Evolutionary conservation across 495 filamentous ascomycete species (phyloP).

Genomic region (Annulohypoxylon nitens): DNA sequence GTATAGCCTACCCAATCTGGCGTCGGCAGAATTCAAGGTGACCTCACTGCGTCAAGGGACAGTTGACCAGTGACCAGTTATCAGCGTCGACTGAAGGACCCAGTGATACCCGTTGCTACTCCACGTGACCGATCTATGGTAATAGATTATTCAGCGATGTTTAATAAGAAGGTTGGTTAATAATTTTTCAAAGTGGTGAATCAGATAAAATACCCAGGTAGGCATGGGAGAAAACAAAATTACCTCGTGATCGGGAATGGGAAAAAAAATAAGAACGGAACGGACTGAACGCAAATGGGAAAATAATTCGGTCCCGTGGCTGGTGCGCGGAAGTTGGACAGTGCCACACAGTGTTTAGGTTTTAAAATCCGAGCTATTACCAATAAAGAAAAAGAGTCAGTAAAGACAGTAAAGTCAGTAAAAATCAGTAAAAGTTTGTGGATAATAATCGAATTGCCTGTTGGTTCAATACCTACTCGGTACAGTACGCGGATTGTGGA

Average conservation of each 20-base stretch:
- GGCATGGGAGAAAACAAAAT: conserved; percentile 19
- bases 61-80: too few relatives aligned
- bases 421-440: conserved; percentile 11
- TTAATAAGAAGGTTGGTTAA: conserved; percentile 6
- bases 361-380: conserved; percentile 13
- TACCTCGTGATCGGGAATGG: conserved; percentile 20
- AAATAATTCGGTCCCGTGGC: conserved; percentile 36
- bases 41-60: conserved; percentile 31
- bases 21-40: conserved; percentile 42
- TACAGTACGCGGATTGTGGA: conserved; percentile 14
- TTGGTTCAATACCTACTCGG: conserved; percentile 25
- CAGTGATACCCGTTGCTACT: conserved; percentile 39
- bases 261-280: conserved; percentile 24
- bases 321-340: conserved; percentile 29
- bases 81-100: conserved; percentile 9
- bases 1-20: conserved; percentile 42
- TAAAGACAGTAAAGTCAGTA: too few relatives aligned
- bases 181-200: neutral
- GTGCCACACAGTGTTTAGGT: conserved; percentile 41
- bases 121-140: conserved; percentile 46
- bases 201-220: neutral
- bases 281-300: neutral
- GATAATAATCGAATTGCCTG: conserved; percentile 21
- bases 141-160: conserved; percentile 46
- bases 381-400: conserved; percentile 26